Base-by-base conservation (phyloP, 2,329 filamentous ascomycete species). In the Penicillium olsonii region DNA sequence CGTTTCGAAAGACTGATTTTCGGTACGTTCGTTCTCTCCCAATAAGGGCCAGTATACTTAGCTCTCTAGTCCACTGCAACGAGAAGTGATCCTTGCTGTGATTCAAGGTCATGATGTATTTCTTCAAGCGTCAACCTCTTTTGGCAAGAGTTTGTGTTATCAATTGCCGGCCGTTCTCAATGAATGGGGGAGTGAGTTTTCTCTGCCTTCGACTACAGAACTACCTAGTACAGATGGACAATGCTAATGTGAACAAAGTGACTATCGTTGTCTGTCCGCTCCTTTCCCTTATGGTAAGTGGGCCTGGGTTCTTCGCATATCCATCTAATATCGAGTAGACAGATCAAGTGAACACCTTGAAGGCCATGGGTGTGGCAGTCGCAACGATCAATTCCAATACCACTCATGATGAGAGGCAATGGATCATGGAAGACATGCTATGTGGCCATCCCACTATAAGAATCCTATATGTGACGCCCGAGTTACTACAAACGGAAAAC, bases 101-200 rank as follows among this genome's bases (percentile, higher is more conserved):
- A 78, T 96, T 8, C 83, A 87, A 48, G 87, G 90, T 14, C 80
- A 92, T 55, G 92, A 97, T 85, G 87, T 97, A 37, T 96, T 95
- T 65, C 81, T 97, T 1, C 92, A 96, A 71, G 92, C 92, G 18
- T 76, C 75, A 2, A 78, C 76, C 4, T 78, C 76, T 0, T 96
- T 96, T 68, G 92, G 92, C 35, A 96, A 96, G 71, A 95, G 90
- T 64, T 71, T 96, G 45, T 96, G 92, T 74, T 96, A 92, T 67
- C 92, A 96, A 68, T 79, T 96, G 1, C 92, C 92, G 8, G 92
- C 92, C 19, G 85, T 96, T 26, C 85, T 96, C 48, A 87, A 92
- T 63, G 84, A 86, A 68, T 50, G 47, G 47, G 92, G 92, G 57
- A 90, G 88, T 91, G 75, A 64, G 85, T 81, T 57, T 37, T 12